Base-by-base conservation (phyloP, 202 grass and related monocot species). In the Zoysia matrella region DNA sequence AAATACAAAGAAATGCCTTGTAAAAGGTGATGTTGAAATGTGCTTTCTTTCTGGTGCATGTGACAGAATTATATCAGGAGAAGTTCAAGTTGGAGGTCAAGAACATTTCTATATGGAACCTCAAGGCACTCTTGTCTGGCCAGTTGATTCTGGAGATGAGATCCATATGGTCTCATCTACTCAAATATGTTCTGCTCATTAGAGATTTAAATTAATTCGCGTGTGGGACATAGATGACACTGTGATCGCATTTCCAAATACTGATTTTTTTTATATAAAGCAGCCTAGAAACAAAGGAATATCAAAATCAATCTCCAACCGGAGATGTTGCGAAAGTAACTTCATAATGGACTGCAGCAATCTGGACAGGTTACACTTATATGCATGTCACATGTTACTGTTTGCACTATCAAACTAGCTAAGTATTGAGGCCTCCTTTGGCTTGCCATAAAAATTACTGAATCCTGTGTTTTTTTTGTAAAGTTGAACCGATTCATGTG, bases 61-160 rank as follows among this genome's bases (percentile, higher is more conserved):
- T 2, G 84, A 94, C 73, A 91, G 60, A 86, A 88, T 91, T 77
- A 84, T 91, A 86, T 85, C 92, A 79, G 95, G 92, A 55, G 79
- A 94, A 69, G 87, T 94, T 65, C 88, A 49, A 72, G 86, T 94
- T 67, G 95, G 90, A 77, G 92, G 95, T 74, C 95, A 98, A 83
- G 95, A 98, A 40, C 95, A 98, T 86, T 98, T 98, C 68, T 98
- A 98, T 55, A 87, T 98, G 95, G 95, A 98, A 84, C 90, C 95
- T 72, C 85, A 98, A 44, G 62, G 90, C 84, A 93, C 82, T 82
- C 72, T 98, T 72, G 57, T 94, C 76, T 98, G 95, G 92, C 85
- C 95, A 68, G 84, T 94, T 55, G 95, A 98, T 93, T 89, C 81
- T 82, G 95, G 95, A 77, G 89, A 98, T 93, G 95, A 98, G 90